Evolutionary conservation across 164 flowering plant species (phyloP).

Genomic region (Nymphaea colorata): DNA sequence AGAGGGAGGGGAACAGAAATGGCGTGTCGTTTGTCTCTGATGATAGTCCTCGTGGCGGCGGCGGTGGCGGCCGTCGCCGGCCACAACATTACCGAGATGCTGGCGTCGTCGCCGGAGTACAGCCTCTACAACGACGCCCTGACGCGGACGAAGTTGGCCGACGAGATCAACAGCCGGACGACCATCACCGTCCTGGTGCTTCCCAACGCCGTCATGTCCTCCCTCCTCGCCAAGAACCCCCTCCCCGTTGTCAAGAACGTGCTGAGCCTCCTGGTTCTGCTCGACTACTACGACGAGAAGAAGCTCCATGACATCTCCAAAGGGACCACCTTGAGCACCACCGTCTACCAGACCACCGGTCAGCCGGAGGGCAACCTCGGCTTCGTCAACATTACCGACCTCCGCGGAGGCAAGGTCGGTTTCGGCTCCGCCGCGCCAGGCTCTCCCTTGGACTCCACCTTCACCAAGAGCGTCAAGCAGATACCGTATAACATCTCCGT

Average conservation of each 20-base stretch:
- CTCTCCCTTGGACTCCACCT: conserved; percentile 52
- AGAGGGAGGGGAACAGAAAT: background rate
- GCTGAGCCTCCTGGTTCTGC: conserved; percentile 50
- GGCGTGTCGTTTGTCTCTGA: background rate
- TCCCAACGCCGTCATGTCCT: conserved; percentile 46
- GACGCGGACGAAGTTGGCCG: conserved; percentile 59
- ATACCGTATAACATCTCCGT: conserved; percentile 72
- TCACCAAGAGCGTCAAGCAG: conserved; percentile 49
- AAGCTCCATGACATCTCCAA: conserved; percentile 78
- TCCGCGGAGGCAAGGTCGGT: conserved; percentile 72
- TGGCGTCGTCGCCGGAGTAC: conserved; percentile 47
- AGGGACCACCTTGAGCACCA: conserved; percentile 66
- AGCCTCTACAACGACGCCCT: conserved; percentile 48
- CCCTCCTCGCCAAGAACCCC: conserved; percentile 44
- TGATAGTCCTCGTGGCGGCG: background rate
- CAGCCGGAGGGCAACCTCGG: conserved; percentile 58
- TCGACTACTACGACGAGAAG: conserved; percentile 62
- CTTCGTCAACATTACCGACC: conserved; percentile 82
- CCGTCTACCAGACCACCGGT: conserved; percentile 94
- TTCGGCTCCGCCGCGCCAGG: conserved; percentile 81
- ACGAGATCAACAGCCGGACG: conserved; percentile 73
- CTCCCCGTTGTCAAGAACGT: conserved; percentile 55
- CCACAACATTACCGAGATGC: conserved; percentile 74
- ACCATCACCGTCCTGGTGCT: conserved; percentile 73
- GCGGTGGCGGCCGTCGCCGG: conserved; percentile 7